A percentile compares a stretch with the other conserved stretches of the same genome.
These are phyloP conservation scores for Drechslera avenae DNA, from an alignment of 2,329 filamentous ascomycete genomes.

Conservation along the genomic window DNA sequence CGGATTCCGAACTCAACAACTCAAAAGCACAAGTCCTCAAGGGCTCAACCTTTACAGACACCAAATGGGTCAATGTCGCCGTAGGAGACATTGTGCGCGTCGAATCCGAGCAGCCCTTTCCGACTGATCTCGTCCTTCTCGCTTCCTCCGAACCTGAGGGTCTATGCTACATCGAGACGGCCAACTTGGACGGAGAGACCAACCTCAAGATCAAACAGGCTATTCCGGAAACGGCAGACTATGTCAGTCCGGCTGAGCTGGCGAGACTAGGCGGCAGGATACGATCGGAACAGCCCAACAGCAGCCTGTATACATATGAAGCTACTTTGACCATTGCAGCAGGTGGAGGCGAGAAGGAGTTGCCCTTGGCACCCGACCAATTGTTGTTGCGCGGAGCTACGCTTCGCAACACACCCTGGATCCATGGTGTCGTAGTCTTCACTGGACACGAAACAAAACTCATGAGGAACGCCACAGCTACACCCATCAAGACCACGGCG, in stretches of 20 bases:
- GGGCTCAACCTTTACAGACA: slow-evolving; percentile 82
- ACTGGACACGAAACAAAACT: slow-evolving; percentile 98
- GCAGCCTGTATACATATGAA: slow-evolving; percentile 97
- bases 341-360: slow-evolving; percentile 89
- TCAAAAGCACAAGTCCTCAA: slow-evolving; percentile 83
- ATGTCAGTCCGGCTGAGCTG: slow-evolving; percentile 86
- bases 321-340: slow-evolving; percentile 90
- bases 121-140: slow-evolving; percentile 87
- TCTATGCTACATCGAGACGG: slow-evolving; percentile 97
- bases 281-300: slow-evolving; percentile 96
- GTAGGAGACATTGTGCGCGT: slow-evolving; percentile 94
- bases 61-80: slow-evolving; percentile 90
- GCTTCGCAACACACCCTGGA: slow-evolving; percentile 93
- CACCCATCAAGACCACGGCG: slow-evolving; percentile 96
- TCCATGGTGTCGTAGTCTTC: slow-evolving; percentile 95
- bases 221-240: slow-evolving; percentile 84
- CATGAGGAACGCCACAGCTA: slow-evolving; percentile 96
- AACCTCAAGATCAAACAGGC: slow-evolving; percentile 99
- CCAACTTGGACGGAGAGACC: slow-evolving; percentile 95
- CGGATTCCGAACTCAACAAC: slow-evolving; percentile 85
- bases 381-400: slow-evolving; percentile 91
- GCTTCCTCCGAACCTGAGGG: slow-evolving; percentile 97
- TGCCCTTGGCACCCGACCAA: slow-evolving; percentile 89
- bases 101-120: slow-evolving; percentile 93
- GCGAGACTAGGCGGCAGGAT: slow-evolving; percentile 84